Base-by-base conservation (phyloP, 1,139 yeast species). In the Geotrichum aggregatum region DNA sequence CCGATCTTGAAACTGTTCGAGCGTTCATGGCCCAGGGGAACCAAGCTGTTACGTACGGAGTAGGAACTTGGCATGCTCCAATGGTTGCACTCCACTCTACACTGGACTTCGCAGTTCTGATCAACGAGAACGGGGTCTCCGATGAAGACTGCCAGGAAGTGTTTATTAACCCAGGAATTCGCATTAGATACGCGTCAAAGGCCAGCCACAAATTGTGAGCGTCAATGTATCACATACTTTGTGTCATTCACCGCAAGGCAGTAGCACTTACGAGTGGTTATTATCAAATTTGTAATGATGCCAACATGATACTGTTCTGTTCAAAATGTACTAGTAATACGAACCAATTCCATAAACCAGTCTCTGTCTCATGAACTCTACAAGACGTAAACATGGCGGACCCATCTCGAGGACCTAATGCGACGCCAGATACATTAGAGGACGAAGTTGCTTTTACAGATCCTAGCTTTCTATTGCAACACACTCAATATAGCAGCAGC, bases 21-120 rank as follows among this genome's bases (percentile, higher is more conserved):
- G 96, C 95, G 0, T 91, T 88, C 61, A 60, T 81, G 3, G 87
- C 92, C 58, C 77, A 71, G 52, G 96, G 96, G 0, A 83, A 86
- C 66, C 96, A 88, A 65, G 87, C 95, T 0, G 86, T 91, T 2
- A 91, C 96, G 0, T 91, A 91, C 65, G 95, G 88, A 0, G 80
- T 79, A 14, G 95, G 76, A 52, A 76, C 79, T 8, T 83, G 89
- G 89, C 98, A 91, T 66, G 95, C 97, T 0, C 98, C 98, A 1
- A 91, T 91, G 97, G 84, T 91, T 39, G 92, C 87, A 43, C 56
- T 73, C 41, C 75, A 76, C 10, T 66, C 64, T 10, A 61, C 79
- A 1, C 65, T 87, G 26, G 96, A 89, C 63, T 91, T 89, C 71
- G 91, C 88, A 2, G 97, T 91, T 14, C 73, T 88, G 52, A 84